Evolutionary conservation across 2,329 filamentous ascomycete genomes (phyloP), one percentile per base, ranked within the genome.

Genomic region (Phoma sp.): DNA sequence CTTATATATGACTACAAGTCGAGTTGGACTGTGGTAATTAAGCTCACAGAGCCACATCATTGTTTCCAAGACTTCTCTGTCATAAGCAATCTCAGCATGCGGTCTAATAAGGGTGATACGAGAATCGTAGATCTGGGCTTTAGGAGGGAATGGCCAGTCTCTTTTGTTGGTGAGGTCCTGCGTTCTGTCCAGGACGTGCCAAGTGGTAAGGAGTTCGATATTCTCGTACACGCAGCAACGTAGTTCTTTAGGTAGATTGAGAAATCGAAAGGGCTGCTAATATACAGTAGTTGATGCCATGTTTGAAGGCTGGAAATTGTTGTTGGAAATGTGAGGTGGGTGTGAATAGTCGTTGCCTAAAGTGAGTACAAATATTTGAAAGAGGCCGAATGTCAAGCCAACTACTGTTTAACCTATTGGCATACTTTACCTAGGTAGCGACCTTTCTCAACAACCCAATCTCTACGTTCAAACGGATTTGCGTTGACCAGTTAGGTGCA

Each of bases 161-260:
- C 9, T 13, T 31, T 47, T 51, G 27, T 32, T 17, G 32, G 51
- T 12, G 3, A 37, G 19, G 36, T 40, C 36, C 35, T 53, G 19
- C 17, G 29, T 33, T 55, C 51, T 53, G 40, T 58, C 51, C 22
- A 58, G 48, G 21, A 38, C 27, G 41, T 61, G 45, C 47, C 43
- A 43, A 19, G 51, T 53, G 13, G 51, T 58, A n/a, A 43, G 10
- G 31, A 58, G 41, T 40, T 41, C 29, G 40, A 58, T 51, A 10
- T 45, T 27, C 13, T 56, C 47, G 31, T 61, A 61, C 17, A 61
- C 55, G 2, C 17, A 25, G 44, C 37, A 56, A 49, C 55, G 55
- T 39, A 61, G 40, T 15, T 61, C 55, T 40, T 22, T 27, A 43
- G 55, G 58, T 5, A 58, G 51, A 44, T 58, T 44, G 1, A 61